phyloP scores from a whole-genome alignment of 83 land plant species.

The Picea mariana region DNA sequence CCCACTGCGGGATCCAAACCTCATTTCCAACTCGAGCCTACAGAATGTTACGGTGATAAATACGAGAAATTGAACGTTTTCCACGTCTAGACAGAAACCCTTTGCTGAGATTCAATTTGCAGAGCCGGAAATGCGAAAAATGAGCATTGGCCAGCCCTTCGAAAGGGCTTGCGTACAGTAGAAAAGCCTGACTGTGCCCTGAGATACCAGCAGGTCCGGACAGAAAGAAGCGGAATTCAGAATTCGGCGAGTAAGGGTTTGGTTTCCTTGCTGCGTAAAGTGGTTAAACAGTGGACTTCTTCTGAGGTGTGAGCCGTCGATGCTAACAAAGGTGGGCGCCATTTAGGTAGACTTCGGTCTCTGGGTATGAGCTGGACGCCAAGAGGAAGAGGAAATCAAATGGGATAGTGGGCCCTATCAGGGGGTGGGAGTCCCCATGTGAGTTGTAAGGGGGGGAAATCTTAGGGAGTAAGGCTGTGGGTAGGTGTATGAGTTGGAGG shows the following conservation, averaged over 20 bases:
- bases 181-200: not conserved
- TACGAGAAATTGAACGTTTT: too few species aligned
- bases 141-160: too few species aligned
- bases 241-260: not conserved
- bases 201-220: too few species aligned
- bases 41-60: too few species aligned
- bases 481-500: too few species aligned
- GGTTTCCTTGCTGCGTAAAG: not conserved
- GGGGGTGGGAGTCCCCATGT: not conserved
- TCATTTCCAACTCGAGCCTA: constrained; percentile 1
- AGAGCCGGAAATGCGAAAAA: too few species aligned
- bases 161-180: not conserved
- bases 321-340: not conserved
- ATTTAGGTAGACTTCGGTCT: not conserved
- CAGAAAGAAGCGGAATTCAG: not conserved
- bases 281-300: not conserved
- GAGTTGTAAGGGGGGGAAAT: too few species aligned
- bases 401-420: not conserved
- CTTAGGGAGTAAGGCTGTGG: too few species aligned
- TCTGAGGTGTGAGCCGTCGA: not conserved
- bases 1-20: not conserved
- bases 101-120: too few species aligned
- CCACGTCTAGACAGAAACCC: too few species aligned
- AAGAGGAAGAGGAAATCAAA: constrained; percentile 8
- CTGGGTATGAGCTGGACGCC: constrained; percentile 10